Percentiles rank a stretch among this genome's conserved stretches.
Conservation (phyloP, 352 stramenopile genomes). For the Phytophthora hybrid region DNA sequence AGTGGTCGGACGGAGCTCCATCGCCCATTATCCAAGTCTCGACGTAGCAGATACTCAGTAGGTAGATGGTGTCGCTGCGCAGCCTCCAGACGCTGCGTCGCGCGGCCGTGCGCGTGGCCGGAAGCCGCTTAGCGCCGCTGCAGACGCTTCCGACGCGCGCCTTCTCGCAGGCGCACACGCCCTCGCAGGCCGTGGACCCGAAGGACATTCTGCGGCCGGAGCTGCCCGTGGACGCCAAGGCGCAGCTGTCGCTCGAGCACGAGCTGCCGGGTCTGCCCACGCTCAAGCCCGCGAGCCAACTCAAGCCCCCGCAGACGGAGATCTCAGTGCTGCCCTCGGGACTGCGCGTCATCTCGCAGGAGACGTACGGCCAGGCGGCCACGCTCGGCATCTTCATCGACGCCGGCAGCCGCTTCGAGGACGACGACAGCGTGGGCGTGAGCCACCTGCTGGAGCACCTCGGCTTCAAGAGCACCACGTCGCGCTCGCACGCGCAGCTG, state of each 20-base stretch:
- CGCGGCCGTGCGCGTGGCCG: constrained; percentile 12
- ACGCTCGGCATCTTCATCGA: constrained; percentile 96
- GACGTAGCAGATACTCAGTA: neutral
- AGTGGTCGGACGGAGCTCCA: constrained; percentile 18
- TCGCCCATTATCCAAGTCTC: constrained; percentile 22
- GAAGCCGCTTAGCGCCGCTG: constrained; percentile 5
- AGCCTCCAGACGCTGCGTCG: constrained; percentile 44
- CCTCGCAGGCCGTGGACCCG: constrained; percentile 38
- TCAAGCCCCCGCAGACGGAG: constrained; percentile 90
- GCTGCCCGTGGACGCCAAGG: constrained; percentile 39
- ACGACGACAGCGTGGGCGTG: constrained; percentile 83
- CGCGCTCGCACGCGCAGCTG: constrained; percentile 84
- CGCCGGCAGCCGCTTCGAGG: constrained; percentile 89
- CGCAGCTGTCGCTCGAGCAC: constrained; percentile 66
- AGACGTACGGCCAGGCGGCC: constrained; percentile 96
- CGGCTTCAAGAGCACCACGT: constrained; percentile 95
- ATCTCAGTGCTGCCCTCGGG: constrained; percentile 95
- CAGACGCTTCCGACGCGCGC: constrained; percentile 32
- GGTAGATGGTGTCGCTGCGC: constrained; percentile 40
- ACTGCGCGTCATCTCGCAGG: constrained; percentile 96
- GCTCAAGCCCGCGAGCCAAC: constrained; percentile 86
- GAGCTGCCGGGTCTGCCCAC: constrained; percentile 77
- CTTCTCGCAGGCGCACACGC: constrained; percentile 51
- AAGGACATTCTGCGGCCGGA: constrained; percentile 71
- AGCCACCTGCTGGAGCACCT: constrained; percentile 96